Base-by-base conservation (phyloP, 805 yeast genomes). In the Ogataea ganodermae region DNA sequence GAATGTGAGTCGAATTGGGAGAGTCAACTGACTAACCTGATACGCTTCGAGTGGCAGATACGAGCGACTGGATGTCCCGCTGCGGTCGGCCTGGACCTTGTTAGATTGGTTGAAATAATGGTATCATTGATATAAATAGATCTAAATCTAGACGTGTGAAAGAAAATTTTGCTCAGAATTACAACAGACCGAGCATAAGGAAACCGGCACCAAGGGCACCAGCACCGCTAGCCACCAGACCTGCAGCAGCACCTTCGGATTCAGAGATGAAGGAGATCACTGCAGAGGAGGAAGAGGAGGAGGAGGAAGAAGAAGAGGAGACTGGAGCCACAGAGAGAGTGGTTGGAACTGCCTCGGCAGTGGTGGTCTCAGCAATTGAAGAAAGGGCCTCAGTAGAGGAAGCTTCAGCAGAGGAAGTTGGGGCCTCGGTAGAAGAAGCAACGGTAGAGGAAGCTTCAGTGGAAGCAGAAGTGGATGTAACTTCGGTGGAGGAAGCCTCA, bases 121-220 rank as follows among this genome's bases (percentile, higher is more conserved):
- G 39, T 35, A 35, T 35, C 39, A 35, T 12, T 35, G 22, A 35
- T 35, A 22, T 33, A 31, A 31, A 31, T 16, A 20, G 24, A n/a
- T 33, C 18, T 12, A 16, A 21, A 35, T 35, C 45, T 42, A 40
- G 18, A 17, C 32, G 42, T 26, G 36, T 30, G 44, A 42, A 36
- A 42, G 33, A 33, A 39, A 37, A 45, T n/a, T n/a, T n/a, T n/a
- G n/a, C n/a, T n/a, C n/a, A n/a, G n/a, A n/a, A n/a, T 45, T 48
- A 55, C 43, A 55, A 30, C 13, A 55, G 43, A n/a, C 51, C 54
- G 20, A 50, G 26, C 28, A 48, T 30, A 14, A 55, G 24, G 40
- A 46, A 53, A 50, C 56, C 63, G 16, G 59, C 65, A 46, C 62
- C 69, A 18, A 58, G 45, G 10, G 48, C 44, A 45, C 61, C 68